Base-by-base conservation (phyloP, 306 rosid genomes). In the Lathyrus sativus region DNA sequence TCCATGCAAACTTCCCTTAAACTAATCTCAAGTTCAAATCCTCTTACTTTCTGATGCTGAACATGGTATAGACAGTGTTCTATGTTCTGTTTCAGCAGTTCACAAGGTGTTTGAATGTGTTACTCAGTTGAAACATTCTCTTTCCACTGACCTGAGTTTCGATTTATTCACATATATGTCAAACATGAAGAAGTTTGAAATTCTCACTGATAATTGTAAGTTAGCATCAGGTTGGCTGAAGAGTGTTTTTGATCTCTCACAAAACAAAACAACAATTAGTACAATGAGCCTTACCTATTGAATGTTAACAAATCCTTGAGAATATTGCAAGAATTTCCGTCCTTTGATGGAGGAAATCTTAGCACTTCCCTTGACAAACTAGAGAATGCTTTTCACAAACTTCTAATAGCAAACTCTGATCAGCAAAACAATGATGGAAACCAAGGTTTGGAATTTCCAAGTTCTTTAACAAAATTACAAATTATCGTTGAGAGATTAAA, bases 141-240 rank as follows among this genome's bases (percentile, higher is more conserved):
- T 90, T 58, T 61, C 54, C 38, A 51, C 64, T 24, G 77, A 80
- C 37, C 76, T 82, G 0, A 44, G 72, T 76, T 74, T 71, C 41
- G 80, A 88, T 82, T 84, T 90, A 68, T 59, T 74, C 68, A 15
- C 82, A 31, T 88, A 82, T 38, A 68, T 85, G 60, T 81, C 85
- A 5, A 62, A 65, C 64, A 64, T 76, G 41, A 87, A 82, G 76
- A 83, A 70, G 80, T 87, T 88, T 2, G 90, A 88, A 83, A 89
- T n/a, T n/a, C n/a, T 93, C 65, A 53, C 85, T 14, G 82, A 84
- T 68, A 88, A 79, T 66, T 88, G 90, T 79, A 76, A 29, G 74
- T 81, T 93, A 38, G 87, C 85, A 35, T 60, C 79, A 19, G 76
- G 76, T 51, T 88, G 99, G 97, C 44, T 93, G 85, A 81, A 82